Percentiles rank a stretch among this genome's conserved stretches.
These are phyloP conservation scores for Marasmius sp. DNA, from an alignment of 1,284 basidiomycete species.

Conservation along the genomic window DNA sequence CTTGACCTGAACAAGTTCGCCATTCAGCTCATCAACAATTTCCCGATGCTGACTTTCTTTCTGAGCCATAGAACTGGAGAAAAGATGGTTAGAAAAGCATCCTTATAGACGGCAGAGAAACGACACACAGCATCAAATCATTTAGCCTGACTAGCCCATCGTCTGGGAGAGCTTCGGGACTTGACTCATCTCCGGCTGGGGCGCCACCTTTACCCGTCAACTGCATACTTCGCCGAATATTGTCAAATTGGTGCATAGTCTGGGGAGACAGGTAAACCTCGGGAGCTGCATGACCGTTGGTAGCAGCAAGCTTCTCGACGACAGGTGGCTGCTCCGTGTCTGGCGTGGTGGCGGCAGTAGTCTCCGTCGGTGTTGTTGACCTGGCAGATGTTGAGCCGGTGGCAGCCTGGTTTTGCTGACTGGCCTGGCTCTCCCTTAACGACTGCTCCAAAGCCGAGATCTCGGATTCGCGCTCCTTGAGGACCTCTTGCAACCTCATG, in stretches of 20 bases:
- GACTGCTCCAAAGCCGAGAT: constrained; percentile 76
- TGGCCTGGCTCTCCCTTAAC: constrained; percentile 49
- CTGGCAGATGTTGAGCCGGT: neutral
- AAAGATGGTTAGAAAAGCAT: constrained; percentile 10
- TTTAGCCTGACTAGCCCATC: constrained; percentile 76
- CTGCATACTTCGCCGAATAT: constrained; percentile 65
- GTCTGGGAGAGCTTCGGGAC: constrained; percentile 51
- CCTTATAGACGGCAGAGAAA: constrained; percentile 7
- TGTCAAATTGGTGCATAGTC: constrained; percentile 70
- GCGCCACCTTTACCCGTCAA: constrained; percentile 39
- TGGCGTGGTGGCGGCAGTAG: constrained; percentile 19
- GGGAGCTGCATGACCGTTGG: constrained; percentile 26
- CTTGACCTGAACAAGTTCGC: constrained; percentile 66
- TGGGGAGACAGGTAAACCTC: constrained; percentile 57
- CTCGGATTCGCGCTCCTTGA: constrained; percentile 86
- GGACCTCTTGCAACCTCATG: constrained; percentile 85
- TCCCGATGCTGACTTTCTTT: constrained; percentile 88
- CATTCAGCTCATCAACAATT: constrained; percentile 66
- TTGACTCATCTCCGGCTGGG: constrained; percentile 17
- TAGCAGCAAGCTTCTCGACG: constrained; percentile 12
- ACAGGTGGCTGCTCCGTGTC: constrained; percentile 15
- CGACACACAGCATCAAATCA: constrained; percentile 80
- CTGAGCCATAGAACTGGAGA: constrained; percentile 84
- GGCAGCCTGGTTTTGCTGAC: neutral
- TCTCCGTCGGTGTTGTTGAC: constrained; percentile 2